Base-by-base conservation (phyloP, 805 yeast genomes). In the Wickerhamiella dianesei region DNA sequence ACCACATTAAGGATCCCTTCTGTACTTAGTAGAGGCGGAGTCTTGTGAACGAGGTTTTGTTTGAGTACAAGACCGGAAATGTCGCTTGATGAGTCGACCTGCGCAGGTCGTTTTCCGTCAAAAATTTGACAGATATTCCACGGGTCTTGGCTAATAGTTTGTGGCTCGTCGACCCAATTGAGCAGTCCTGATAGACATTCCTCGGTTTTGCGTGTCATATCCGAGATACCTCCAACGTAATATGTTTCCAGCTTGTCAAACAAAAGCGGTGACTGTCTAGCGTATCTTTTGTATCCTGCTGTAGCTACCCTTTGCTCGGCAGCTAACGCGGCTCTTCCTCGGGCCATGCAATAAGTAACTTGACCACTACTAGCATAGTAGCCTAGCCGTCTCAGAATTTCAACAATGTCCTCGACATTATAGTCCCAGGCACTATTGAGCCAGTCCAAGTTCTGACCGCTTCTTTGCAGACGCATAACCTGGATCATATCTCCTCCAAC, bases 401-500 rank as follows among this genome's bases (percentile, higher is more conserved):
- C 61, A 4, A 66, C 44, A 2, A 80, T 53, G 43, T 73, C 77
- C 2, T 61, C 59, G 1, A 52, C 50, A 0, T 82, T 80, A 43
- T 65, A 58, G 2, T 60, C 56, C 57, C 68, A 65, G 8, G 48
- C 42, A 5, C 52, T 48, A 13, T 49, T 43, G 12, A 62, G 48
- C 66, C 66, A 64, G 18, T 37, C 50, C 6, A 53, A 46, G 35
- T 56, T 53, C 3, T 57, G 50, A 3, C 62, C 50, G 43, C 66
- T 60, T 18, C 56, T 50, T 12, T 67, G 54, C 45, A 72, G 58
- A 41, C 68, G 67, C 14, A 67, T 52, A 50, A 79, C 53, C 4
- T 68, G 56, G 6, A 80, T 55, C 56, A 79, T 71, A 55, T 80
- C 87, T 2, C 82, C 86, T 21, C 80, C 80, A 0, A 78, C 67